Evolutionary conservation across 2,329 filamentous ascomycete genomes (phyloP).

Genomic region (Aspergillus alliaceus): DNA sequence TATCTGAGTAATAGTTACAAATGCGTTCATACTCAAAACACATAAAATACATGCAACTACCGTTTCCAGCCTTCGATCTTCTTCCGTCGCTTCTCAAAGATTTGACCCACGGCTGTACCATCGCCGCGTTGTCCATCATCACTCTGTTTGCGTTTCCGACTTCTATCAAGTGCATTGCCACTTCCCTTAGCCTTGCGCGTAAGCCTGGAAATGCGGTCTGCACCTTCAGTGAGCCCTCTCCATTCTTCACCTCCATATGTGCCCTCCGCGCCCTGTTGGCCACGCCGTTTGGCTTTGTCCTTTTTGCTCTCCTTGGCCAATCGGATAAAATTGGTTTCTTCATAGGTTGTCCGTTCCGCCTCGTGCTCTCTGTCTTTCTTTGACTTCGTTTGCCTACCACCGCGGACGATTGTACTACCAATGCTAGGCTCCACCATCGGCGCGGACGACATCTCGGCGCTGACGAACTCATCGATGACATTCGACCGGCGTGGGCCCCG

Average conservation of each 20-base stretch:
- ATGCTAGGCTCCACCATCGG: slow-evolving; percentile 86
- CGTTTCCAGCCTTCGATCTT: slow-evolving; percentile 45
- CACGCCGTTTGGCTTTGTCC: slow-evolving; percentile 65
- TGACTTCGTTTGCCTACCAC: slow-evolving; percentile 78
- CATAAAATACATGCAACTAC: slow-evolving; percentile 14
- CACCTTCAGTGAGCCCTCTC: slow-evolving; percentile 78
- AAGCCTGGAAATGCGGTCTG: slow-evolving; percentile 81
- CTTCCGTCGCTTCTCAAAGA: slow-evolving; percentile 46
- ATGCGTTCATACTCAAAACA: background rate
- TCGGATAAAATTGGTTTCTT: slow-evolving; percentile 88
- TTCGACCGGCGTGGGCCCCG: slow-evolving; percentile 70
- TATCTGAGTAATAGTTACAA: slow-evolving; percentile 7
- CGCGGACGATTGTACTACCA: slow-evolving; percentile 79
- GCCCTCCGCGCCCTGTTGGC: slow-evolving; percentile 42
- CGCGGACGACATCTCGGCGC: slow-evolving; percentile 76
- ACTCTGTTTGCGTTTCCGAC: slow-evolving; percentile 71
- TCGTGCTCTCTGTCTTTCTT: slow-evolving; percentile 74
- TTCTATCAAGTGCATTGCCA: slow-evolving; percentile 69
- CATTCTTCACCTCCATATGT: slow-evolving; percentile 93
- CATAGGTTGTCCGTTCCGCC: slow-evolving; percentile 77
- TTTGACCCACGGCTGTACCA: slow-evolving; percentile 66
- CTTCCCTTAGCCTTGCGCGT: slow-evolving; percentile 68
- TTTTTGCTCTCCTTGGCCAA: slow-evolving; percentile 87
- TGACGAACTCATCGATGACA: slow-evolving; percentile 89
- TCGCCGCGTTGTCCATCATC: slow-evolving; percentile 73